A percentile compares a stretch with the other conserved stretches of the same genome.
Evolutionary conservation across 1,284 basidiomycete species (phyloP).

Genomic region (Papiliotrema nemorosa): DNA sequence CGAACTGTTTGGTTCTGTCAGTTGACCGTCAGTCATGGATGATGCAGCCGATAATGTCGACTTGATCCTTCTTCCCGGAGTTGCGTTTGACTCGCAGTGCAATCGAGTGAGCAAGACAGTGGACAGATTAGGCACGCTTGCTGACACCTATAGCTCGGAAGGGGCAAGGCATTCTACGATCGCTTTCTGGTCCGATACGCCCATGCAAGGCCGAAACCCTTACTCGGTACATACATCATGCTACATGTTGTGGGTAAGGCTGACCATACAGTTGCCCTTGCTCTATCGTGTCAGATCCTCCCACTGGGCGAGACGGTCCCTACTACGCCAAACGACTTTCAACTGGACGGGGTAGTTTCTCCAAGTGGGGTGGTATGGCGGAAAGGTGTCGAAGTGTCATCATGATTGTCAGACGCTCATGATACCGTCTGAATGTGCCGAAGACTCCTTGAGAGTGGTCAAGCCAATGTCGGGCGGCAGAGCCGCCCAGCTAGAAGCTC

Average conservation of each 20-base stretch:
- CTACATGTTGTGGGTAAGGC: no score
- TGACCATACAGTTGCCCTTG: constrained; percentile 37
- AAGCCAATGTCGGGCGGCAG: no score
- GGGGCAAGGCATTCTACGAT: constrained; percentile 49
- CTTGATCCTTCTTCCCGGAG: constrained; percentile 46
- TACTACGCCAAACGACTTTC: constrained; percentile 34
- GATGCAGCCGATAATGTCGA: constrained; percentile 21
- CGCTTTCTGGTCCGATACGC: constrained; percentile 39
- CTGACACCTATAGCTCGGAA: constrained; percentile 35
- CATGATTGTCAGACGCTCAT: no score
- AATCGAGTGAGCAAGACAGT: constrained; percentile 33
- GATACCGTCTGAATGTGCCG: no score
- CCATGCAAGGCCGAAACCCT: constrained; percentile 19
- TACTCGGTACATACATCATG: constrained; percentile 29
- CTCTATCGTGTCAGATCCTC: constrained; percentile 40
- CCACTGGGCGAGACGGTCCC: constrained; percentile 26
- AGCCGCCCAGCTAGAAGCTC: no score
- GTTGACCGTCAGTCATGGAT: not conserved
- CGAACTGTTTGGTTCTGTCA: no score
- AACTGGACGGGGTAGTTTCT: constrained; percentile 39
- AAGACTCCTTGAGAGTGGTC: no score
- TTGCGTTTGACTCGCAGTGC: constrained; percentile 43
- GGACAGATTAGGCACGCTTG: no score
- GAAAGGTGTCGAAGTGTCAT: no score
- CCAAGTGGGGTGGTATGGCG: constrained; percentile 23